A percentile compares a stretch with the other conserved stretches of the same genome.
phyloP scores from a whole-genome alignment of 805 yeast species.

The Schwanniomyces pseudopolymorphus region DNA sequence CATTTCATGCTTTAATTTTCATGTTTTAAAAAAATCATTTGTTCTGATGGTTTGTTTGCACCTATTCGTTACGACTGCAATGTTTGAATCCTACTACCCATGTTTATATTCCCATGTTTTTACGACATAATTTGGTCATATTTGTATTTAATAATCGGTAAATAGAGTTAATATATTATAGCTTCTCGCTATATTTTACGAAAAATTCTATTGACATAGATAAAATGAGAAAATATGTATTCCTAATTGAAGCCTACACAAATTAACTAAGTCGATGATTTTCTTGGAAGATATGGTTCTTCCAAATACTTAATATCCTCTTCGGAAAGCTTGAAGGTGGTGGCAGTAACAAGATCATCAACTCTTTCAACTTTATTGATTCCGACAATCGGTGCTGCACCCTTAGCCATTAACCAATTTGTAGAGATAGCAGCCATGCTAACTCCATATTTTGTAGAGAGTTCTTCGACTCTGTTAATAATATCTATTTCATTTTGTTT shows the following conservation, averaged over 20 bases:
- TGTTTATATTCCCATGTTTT: background rate
- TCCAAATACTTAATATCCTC: slow-evolving; percentile 38
- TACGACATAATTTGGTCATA: background rate
- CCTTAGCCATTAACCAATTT: slow-evolving; percentile 9
- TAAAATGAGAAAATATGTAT: background rate
- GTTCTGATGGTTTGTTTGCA: background rate
- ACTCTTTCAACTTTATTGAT: slow-evolving; percentile 15
- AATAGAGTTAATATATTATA: background rate
- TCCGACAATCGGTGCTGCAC: slow-evolving; percentile 17
- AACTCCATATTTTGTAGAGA: slow-evolving; percentile 8
- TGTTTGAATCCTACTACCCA: background rate
- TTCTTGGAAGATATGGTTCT: slow-evolving; percentile 18
- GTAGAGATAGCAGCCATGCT: slow-evolving; percentile 12
- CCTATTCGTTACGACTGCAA: background rate
- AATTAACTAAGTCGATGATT: no score
- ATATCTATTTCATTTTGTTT: slow-evolving; percentile 6
- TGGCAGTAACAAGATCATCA: slow-evolving; percentile 13
- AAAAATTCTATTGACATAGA: background rate
- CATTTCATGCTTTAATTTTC: background rate
- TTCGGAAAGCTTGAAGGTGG: slow-evolving; percentile 18
- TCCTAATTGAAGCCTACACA: background rate
- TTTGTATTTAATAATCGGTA: background rate
- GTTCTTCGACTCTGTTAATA: slow-evolving; percentile 11
- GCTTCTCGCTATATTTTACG: background rate
- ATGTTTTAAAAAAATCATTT: background rate